Evolutionary conservation across 768 basidiomycete genomes (phyloP), one percentile per base, ranked within the genome.

Genomic region (Suillus placidus): DNA sequence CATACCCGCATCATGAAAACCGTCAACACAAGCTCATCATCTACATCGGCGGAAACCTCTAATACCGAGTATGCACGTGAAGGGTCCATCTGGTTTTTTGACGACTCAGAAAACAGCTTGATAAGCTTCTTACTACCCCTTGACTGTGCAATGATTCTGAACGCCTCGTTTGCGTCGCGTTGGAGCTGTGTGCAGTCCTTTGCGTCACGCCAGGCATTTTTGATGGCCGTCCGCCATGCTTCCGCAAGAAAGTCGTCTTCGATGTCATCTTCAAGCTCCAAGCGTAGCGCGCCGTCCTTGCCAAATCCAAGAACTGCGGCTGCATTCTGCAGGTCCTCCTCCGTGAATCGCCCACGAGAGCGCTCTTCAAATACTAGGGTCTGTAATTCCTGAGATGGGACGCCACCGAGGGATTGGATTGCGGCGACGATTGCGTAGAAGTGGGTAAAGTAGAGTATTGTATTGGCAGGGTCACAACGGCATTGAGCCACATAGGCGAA

Each of bases 401-500:
- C 69, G 76, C 86, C 81, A 37, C 82, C 83, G 62, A 82, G 78
- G 58, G 80, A 79, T 62, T 85, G 78, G 66, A 92, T 79, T 18
- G 79, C 74, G 62, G 80, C 78, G 16, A 87, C 80, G 62, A 93
- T 80, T 49, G 77, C 76, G 37, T 79, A 81, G 49, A 94, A 77
- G 62, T 82, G 80, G 3, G 85, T 83, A 74, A 92, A 93, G 74
- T 93, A 90, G 16, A 78, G 73, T 5, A 86, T 68, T 0, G 92
- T 93, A 43, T 81, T 77, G 4, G 76, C 79, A 37, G 92, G 91
- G 71, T 94, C 88, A 75, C 93, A 95, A 66, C 92, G 89, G 72
- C 87, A 90, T 75, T 94, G 92, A 0, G 91, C 88, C 63, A 88
- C 77, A 71, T 94, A 95, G 1, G 88, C 92, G 73, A 92, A 94